Conservation (phyloP, 1,139 yeast genomes). For the Suhomyces atakaporum region DNA sequence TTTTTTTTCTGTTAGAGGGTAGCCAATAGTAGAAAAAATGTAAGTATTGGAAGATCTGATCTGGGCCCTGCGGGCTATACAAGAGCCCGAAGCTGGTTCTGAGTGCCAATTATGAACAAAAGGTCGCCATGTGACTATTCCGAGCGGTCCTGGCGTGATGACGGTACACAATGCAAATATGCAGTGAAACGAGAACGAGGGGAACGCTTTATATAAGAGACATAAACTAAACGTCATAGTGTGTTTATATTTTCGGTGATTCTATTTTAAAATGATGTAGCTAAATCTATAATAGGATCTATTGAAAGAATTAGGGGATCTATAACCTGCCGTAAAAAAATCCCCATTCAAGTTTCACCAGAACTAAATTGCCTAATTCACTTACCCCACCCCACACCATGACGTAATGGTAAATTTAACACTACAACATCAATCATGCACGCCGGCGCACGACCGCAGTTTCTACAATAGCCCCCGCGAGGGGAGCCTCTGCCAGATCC, state of each 20-base stretch:
- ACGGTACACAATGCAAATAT: neutral
- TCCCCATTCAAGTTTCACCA: too few species aligned
- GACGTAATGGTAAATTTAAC: conserved; percentile 11
- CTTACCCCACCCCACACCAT: conserved; percentile 10
- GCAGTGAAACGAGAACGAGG: neutral
- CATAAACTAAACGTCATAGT: conserved; percentile 1
- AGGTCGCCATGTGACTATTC: neutral
- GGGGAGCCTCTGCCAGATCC: conserved; percentile 13
- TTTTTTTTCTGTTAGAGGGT: too few species aligned
- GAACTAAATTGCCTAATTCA: neutral
- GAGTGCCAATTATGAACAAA: neutral
- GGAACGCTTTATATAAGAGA: conserved; percentile 1
- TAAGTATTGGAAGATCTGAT: too few species aligned
- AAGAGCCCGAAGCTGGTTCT: too few species aligned
- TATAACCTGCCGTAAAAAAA: too few species aligned
- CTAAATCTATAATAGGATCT: too few species aligned
- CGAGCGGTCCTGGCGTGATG: neutral
- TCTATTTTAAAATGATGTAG: too few species aligned
- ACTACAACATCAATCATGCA: conserved; percentile 7
- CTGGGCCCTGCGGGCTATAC: too few species aligned
- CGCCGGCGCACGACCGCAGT: conserved; percentile 8
- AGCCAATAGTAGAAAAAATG: too few species aligned
- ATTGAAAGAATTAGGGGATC: too few species aligned
- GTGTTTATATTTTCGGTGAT: too few species aligned
- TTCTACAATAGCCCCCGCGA: conserved; percentile 11